phyloP scores from a whole-genome alignment of 352 stramenopile genomes.

The Phytophthora quininea region DNA sequence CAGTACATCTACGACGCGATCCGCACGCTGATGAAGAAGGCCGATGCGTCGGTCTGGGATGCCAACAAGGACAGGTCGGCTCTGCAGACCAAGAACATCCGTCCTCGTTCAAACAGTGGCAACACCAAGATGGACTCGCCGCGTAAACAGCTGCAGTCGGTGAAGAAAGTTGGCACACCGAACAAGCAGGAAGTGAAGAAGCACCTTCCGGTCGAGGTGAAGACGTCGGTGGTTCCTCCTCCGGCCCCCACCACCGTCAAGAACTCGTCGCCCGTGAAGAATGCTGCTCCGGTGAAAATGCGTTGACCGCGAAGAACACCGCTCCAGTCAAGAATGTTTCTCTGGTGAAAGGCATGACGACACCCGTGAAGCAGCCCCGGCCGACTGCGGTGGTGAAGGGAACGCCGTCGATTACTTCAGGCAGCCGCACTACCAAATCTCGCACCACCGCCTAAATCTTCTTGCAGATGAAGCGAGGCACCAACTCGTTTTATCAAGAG shows the following conservation, averaged over 20 bases:
- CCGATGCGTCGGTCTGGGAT: conserved; percentile 18
- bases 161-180: conserved; percentile 11
- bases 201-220: conserved; percentile 12
- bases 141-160: background rate
- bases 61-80: conserved; percentile 15
- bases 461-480: too few relatives aligned
- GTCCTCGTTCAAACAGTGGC: background rate
- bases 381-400: conserved; percentile 16
- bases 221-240: conserved; percentile 10
- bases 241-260: conserved; percentile 15
- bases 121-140: background rate
- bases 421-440: background rate
- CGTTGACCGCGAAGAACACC: background rate
- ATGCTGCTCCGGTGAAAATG: background rate
- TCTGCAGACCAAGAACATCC: conserved; percentile 13
- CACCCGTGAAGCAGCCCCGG: background rate
- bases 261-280: conserved; percentile 8
- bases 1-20: conserved; percentile 26
- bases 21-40: conserved; percentile 16
- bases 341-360: background rate
- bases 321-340: too few relatives aligned
- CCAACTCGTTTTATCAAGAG: too few relatives aligned
- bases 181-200: conserved; percentile 11
- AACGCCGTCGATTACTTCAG: background rate
- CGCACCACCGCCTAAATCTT: background rate